phyloP scores from a whole-genome alignment of 2,329 filamentous ascomycete species.

The Trichoderma arundinaceum region DNA sequence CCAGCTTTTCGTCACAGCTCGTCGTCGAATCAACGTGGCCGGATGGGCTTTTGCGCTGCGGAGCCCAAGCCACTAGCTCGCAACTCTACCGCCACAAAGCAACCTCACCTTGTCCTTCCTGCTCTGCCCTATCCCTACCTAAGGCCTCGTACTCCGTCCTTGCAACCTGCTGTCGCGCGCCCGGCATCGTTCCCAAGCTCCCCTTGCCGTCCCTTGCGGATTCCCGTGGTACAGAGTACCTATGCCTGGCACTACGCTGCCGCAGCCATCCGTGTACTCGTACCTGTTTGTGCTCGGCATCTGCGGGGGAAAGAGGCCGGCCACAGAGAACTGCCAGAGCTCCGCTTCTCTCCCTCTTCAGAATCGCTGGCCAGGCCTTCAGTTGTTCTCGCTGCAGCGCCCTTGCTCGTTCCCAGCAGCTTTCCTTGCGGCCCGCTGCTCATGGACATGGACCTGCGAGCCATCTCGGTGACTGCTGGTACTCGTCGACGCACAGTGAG shows the following conservation, averaged over 20 bases:
- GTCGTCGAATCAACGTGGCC: constrained; percentile 46
- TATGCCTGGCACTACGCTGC: not conserved
- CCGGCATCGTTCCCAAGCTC: constrained; percentile 8
- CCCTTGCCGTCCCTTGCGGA: not conserved
- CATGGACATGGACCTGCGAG: not conserved
- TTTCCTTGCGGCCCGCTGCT: constrained; percentile 13
- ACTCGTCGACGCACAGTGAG: constrained; percentile 19
- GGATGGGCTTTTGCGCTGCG: constrained; percentile 27
- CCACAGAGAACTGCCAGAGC: not conserved
- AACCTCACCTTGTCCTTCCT: constrained; percentile 20
- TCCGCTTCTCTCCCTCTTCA: not conserved
- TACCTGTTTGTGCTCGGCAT: constrained; percentile 12
- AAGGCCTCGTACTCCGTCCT: not conserved
- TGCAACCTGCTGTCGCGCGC: not conserved
- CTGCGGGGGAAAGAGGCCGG: constrained; percentile 9
- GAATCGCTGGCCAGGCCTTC: not conserved
- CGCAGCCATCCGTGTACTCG: constrained; percentile 10
- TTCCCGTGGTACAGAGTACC: constrained; percentile 13
- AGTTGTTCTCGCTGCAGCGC: not conserved
- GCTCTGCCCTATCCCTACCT: not conserved
- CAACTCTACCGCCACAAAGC: constrained; percentile 32
- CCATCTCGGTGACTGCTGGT: constrained; percentile 3
- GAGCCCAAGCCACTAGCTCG: constrained; percentile 24
- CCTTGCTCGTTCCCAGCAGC: not conserved
- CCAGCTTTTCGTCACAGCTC: constrained; percentile 52